phyloP scores from a whole-genome alignment of 352 stramenopile species.

The Pythium brachiatum region DNA sequence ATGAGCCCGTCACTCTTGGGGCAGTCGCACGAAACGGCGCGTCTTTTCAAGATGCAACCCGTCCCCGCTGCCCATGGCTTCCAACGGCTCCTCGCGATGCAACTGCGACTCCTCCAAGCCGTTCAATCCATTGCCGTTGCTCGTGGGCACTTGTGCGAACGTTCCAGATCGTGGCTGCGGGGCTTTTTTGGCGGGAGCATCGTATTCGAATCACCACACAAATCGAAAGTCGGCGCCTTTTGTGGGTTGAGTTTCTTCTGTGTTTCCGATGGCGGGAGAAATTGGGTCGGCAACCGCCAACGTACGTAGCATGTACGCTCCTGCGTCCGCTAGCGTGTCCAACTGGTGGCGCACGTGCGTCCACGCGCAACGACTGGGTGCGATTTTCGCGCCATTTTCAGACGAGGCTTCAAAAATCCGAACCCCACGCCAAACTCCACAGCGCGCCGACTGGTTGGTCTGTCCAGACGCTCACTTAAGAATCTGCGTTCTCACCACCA shows the following conservation, averaged over 20 bases:
- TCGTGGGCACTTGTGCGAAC: not conserved
- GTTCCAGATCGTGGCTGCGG: not conserved
- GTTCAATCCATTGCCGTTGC: not conserved
- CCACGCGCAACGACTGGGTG: not conserved
- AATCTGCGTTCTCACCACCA: conserved; percentile 4
- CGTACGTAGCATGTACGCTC: too few relatives aligned
- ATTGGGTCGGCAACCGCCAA: too few relatives aligned
- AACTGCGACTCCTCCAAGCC: not conserved
- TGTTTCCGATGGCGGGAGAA: not conserved
- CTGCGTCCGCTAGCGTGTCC: too few relatives aligned
- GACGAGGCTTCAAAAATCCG: conserved; percentile 20
- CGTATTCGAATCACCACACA: not conserved
- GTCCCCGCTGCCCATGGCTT: not conserved
- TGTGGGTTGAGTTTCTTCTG: not conserved
- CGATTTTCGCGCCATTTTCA: conserved; percentile 21
- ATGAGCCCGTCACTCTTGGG: not conserved
- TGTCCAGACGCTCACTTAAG: conserved; percentile 6
- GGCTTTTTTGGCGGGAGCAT: not conserved
- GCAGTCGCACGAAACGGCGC: conserved; percentile 1
- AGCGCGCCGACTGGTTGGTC: not conserved
- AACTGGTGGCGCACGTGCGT: conserved; percentile 7
- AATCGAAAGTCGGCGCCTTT: not conserved
- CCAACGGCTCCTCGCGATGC: conserved; percentile 12
- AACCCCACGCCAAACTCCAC: not conserved
- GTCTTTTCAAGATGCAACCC: conserved; percentile 13